phyloP scores from a whole-genome alignment of 805 yeast genomes.

The Ogataea populi-albae region DNA sequence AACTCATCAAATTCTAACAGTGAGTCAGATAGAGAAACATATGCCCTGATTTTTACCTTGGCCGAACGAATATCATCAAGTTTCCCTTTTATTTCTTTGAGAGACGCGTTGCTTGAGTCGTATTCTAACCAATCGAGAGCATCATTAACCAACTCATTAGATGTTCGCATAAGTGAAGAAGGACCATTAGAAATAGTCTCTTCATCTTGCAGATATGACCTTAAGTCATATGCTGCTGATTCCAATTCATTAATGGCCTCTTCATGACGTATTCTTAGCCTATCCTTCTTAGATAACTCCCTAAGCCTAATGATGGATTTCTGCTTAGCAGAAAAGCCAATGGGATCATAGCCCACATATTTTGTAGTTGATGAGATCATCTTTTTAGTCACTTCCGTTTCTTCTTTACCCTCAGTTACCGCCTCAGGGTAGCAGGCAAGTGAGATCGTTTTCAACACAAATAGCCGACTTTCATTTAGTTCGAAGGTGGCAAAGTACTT shows the following conservation, averaged over 20 bases:
- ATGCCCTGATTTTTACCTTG: slow-evolving; percentile 35
- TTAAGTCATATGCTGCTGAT: slow-evolving; percentile 64
- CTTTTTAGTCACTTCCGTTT: slow-evolving; percentile 13
- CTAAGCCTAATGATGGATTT: slow-evolving; percentile 47
- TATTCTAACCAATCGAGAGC: slow-evolving; percentile 76
- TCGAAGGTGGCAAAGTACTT: slow-evolving; percentile 27
- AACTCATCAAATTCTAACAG: slow-evolving; percentile 49
- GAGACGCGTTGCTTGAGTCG: slow-evolving; percentile 53
- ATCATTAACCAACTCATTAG: slow-evolving; percentile 41
- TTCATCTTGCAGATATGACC: slow-evolving; percentile 58
- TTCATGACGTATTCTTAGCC: slow-evolving; percentile 50
- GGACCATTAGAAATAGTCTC: slow-evolving; percentile 44
- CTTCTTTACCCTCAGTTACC: slow-evolving; percentile 12
- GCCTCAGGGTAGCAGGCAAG: slow-evolving; percentile 15
- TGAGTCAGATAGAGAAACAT: slow-evolving; percentile 40
- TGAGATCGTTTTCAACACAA: slow-evolving; percentile 41
- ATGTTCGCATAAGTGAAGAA: slow-evolving; percentile 35
- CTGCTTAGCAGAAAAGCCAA: slow-evolving; percentile 46
- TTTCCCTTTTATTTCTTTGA: slow-evolving; percentile 38
- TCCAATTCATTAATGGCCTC: slow-evolving; percentile 69
- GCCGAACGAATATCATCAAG: slow-evolving; percentile 29
- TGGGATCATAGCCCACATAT: slow-evolving; percentile 44
- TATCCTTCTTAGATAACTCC: slow-evolving; percentile 53
- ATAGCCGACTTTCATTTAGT: slow-evolving; percentile 36
- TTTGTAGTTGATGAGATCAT: slow-evolving; percentile 28